A percentile compares a stretch with the other conserved stretches of the same genome.
phyloP scores from a whole-genome alignment of 1,139 yeast species.

The Yamadazyma diddensiae region DNA sequence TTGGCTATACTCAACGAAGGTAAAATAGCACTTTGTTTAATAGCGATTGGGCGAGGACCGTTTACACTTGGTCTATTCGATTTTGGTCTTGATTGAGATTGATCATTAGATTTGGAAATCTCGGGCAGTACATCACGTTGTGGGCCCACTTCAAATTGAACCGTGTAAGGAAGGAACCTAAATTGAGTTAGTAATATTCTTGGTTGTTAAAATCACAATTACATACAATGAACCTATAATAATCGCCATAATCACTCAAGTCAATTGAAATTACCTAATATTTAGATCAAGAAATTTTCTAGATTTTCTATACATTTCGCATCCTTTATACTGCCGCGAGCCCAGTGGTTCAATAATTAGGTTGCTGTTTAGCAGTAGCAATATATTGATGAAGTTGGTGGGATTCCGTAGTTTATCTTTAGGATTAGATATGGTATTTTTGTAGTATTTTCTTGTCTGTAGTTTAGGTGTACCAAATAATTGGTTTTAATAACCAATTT shows the following conservation, averaged over 20 bases:
- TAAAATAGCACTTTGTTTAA: constrained; percentile 18
- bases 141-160: constrained; percentile 56
- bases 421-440: too few species aligned
- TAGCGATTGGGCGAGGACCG: constrained; percentile 11
- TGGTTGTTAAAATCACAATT: constrained; percentile 2
- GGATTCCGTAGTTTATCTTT: too few species aligned
- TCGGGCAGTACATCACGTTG: constrained; percentile 10
- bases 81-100: not conserved
- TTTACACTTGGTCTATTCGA: constrained; percentile 9
- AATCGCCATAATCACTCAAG: constrained; percentile 43
- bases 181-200: constrained; percentile 1
- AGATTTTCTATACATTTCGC: constrained; percentile 1
- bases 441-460: too few species aligned
- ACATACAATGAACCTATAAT: constrained; percentile 64
- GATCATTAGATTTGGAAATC: not conserved
- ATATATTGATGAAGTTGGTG: too few species aligned
- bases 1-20: constrained; percentile 20
- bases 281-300: not conserved
- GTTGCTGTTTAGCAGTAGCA: too few species aligned
- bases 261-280: not conserved
- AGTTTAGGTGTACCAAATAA: too few species aligned
- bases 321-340: not conserved
- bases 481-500: too few species aligned
- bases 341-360: too few species aligned
- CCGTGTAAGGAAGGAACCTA: constrained; percentile 71